Percentiles rank a stretch among this genome's conserved stretches.
These are phyloP conservation scores for Plasmodium yoelii DNA, from an alignment of 169 alveolate species.

Conservation along the genomic window DNA sequence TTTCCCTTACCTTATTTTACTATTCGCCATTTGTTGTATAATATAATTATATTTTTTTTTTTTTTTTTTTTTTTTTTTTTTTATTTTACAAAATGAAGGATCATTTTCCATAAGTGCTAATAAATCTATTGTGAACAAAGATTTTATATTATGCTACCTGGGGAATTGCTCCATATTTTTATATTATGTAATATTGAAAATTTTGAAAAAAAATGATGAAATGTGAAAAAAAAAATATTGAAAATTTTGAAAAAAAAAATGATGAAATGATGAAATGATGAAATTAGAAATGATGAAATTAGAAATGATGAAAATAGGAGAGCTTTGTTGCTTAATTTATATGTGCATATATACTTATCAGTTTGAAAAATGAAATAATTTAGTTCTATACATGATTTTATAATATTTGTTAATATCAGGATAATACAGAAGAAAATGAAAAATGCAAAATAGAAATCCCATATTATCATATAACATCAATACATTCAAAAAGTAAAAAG, in stretches of 20 bases:
- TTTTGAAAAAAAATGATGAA: background rate
- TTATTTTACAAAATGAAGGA: conserved; percentile 16
- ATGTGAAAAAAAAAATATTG: no score
- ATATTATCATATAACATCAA: conserved; percentile 52
- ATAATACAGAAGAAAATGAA: conserved; percentile 66
- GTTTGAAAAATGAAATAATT: no score
- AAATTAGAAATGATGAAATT: no score
- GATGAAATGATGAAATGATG: no score
- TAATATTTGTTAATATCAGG: conserved; percentile 8
- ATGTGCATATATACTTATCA: background rate
- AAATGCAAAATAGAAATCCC: conserved; percentile 73
- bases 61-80: conserved; percentile 1
- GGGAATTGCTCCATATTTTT: conserved; percentile 62
- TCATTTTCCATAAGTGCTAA: conserved; percentile 26
- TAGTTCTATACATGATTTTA: no score
- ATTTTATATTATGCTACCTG: conserved; percentile 40
- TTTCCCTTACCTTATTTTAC: conserved; percentile 2
- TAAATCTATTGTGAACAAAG: conserved; percentile 23
- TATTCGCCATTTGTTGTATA: background rate
- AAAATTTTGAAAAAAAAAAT: no score
- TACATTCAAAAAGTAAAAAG: conserved; percentile 15
- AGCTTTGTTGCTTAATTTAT: background rate
- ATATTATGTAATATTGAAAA: conserved; percentile 30
- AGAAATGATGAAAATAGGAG: background rate
- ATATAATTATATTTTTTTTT: background rate